A percentile compares a stretch with the other conserved stretches of the same genome.
Conservation (phyloP, 305 asterid species). For the Rubia tinctorum region DNA sequence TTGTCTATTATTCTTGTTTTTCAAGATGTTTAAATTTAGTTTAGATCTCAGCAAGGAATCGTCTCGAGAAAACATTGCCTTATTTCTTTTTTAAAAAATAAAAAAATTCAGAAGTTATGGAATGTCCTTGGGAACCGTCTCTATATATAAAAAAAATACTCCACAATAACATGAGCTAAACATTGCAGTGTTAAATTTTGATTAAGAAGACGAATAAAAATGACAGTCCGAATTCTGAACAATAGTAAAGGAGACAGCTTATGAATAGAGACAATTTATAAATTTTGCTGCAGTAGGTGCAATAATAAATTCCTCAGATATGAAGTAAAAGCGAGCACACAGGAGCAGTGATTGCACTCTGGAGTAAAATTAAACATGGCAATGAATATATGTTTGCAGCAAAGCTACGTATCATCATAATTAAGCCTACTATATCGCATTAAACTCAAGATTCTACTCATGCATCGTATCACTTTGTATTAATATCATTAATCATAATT, state of each 20-base stretch:
- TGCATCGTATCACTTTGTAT: neutral
- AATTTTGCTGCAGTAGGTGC: neutral
- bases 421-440: neutral
- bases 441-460: neutral
- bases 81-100: no score
- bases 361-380: neutral
- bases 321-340: neutral
- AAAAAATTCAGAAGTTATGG: no score
- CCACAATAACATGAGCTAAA: no score
- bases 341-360: slow-evolving; percentile 5
- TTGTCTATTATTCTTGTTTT: no score
- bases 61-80: no score
- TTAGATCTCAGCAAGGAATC: no score
- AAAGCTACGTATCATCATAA: neutral
- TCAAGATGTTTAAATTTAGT: no score
- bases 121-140: no score
- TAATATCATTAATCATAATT: neutral
- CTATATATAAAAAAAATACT: no score
- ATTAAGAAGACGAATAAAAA: no score
- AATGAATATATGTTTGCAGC: slow-evolving; percentile 1
- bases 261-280: neutral
- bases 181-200: no score
- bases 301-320: neutral
- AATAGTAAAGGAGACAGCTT: neutral
- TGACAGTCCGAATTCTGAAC: no score